Conservation (phyloP, 2,329 filamentous ascomycete genomes). For the Microcyclospora pomicola region DNA sequence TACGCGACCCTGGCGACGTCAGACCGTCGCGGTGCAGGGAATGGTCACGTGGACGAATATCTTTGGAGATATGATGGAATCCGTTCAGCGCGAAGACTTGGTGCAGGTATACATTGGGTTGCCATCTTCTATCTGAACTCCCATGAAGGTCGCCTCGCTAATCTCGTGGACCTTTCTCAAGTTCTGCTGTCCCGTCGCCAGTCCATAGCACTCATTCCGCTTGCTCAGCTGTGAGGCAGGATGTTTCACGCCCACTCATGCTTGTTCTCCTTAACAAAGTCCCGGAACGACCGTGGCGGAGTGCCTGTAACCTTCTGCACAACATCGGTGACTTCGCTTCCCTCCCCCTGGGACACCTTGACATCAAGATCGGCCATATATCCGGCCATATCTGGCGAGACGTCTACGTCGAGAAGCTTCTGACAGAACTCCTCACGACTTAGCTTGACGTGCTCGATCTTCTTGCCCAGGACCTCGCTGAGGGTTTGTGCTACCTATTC, state of each 20-base stretch:
- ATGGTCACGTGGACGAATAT: too few relatives aligned
- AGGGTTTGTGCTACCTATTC: constrained; percentile 5
- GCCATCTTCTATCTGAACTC: too few relatives aligned
- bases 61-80: too few relatives aligned
- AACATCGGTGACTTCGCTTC: constrained; percentile 3
- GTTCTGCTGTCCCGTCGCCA: too few relatives aligned
- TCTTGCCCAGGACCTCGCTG: constrained; percentile 3
- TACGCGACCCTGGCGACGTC: too few relatives aligned
- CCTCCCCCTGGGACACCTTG: constrained; percentile 3
- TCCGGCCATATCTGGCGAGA: constrained; percentile 1
- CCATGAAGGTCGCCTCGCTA: too few relatives aligned
- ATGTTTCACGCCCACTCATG: constrained; percentile 1
- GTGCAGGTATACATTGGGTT: too few relatives aligned
- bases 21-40: too few relatives aligned
- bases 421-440: constrained; percentile 1
- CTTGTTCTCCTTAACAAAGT: constrained; percentile 6
- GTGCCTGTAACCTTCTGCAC: constrained; percentile 5
- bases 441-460: constrained; percentile 5
- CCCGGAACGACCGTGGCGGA: constrained; percentile 3
- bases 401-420: constrained; percentile 1
- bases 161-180: too few relatives aligned
- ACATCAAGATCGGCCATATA: constrained; percentile 8
- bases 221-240: too few relatives aligned
- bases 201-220: too few relatives aligned
- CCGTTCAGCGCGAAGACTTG: too few relatives aligned